Conservation (phyloP, 345 rosid genomes). For the Syzygium aromaticum region DNA sequence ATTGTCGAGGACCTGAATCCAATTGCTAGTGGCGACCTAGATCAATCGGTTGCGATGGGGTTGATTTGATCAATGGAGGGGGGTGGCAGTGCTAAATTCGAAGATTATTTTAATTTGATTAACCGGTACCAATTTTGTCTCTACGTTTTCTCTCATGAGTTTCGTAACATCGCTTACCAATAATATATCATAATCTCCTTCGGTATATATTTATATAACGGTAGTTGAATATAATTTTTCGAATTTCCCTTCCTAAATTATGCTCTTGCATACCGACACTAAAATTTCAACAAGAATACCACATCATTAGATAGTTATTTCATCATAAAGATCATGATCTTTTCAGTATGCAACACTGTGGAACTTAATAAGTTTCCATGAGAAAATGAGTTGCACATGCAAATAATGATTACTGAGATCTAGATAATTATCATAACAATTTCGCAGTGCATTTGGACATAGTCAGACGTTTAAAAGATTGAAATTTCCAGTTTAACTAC, state of each 20-base stretch:
- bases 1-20: too few relatives aligned
- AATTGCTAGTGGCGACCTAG: too few relatives aligned
- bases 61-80: background rate
- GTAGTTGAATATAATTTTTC: background rate
- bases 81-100: background rate
- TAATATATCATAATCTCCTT: background rate
- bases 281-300: background rate
- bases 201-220: background rate
- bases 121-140: background rate
- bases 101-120: background rate
- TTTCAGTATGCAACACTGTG: background rate
- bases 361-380: background rate
- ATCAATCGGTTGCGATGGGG: background rate
- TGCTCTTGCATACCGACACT: background rate
- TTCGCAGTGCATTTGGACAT: fast-evolving
- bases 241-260: background rate
- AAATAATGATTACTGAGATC: background rate
- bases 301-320: background rate
- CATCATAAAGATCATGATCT: background rate
- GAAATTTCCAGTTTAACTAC: background rate
- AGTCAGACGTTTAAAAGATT: background rate
- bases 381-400: background rate
- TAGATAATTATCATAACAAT: background rate
- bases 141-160: background rate
- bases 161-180: fast-evolving